Base-by-base conservation (phyloP, 2,329 filamentous ascomycete genomes). In the Aspergillus sergii region DNA sequence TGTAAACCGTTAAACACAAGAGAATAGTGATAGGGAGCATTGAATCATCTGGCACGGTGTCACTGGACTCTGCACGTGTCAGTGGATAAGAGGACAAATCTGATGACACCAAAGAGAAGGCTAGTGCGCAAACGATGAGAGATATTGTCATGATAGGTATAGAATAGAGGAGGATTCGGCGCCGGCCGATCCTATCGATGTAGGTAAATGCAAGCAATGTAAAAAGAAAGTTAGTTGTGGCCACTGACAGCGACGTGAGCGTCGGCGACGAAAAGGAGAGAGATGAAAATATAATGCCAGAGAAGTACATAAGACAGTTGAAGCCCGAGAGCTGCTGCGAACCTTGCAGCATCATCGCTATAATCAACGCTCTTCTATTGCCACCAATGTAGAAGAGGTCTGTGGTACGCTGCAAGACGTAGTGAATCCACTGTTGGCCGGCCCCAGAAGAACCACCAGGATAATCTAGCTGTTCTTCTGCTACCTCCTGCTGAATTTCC, bases 241-340 rank as follows among this genome's bases (percentile, higher is more conserved):
- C 93, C 16, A 97, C 90, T 2, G 88, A 89, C 63, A 96, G 85
- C 1, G 92, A 92, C 1, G 91, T 93, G 57, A 94, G 84, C 0
- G 92, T 95, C 6, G 93, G 92, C 60, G 88, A 90, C 48, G 85
- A 84, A 75, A 96, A 96, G 0, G 90, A 90, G 0, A 96, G 85
- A 36, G 93, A 84, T 3, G 86, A 85, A 73, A 94, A 94, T 34
- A 94, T 92, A 9, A 91, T 93, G 4, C 91, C 91, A 0, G 91
- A 93, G 74, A 93, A 96, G 78, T 96, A 96, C 92, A 96, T 96
- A 34, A 97, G 83, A 12, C 91, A 93, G 79, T 97, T 96, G 77
- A 95, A 95, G 1, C 92, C 93, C 71, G 91, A 95, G 1, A 96
- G 84, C 76, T 98, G 94, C 78, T 97, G 94, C 8, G 96, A 81